phyloP scores from a whole-genome alignment of 2,329 filamentous ascomycete genomes.

The Ophiocordyceps camponoti-saundersi region DNA sequence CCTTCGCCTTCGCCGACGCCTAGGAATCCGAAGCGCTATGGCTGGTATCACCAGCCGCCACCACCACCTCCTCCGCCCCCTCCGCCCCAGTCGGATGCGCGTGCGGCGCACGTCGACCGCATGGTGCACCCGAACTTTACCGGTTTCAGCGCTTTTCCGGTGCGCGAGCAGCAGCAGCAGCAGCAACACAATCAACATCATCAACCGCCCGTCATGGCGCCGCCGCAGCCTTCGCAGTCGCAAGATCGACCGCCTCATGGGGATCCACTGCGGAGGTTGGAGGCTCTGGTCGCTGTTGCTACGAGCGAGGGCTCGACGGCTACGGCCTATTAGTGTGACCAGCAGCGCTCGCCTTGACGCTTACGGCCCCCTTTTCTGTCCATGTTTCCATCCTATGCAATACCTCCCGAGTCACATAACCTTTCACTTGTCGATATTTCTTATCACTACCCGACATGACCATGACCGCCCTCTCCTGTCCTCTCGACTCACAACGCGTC shows the following conservation, averaged over 20 bases:
- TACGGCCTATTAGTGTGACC: slow-evolving; percentile 20
- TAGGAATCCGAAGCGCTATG: slow-evolving; percentile 47
- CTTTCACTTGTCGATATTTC: too few species aligned
- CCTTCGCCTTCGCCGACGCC: slow-evolving; percentile 35
- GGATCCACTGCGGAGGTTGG: slow-evolving; percentile 20
- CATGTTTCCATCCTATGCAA: too few species aligned
- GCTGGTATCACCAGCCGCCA: slow-evolving; percentile 49
- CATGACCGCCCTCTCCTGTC: too few species aligned
- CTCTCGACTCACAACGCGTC: too few species aligned
- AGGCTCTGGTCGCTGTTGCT: slow-evolving; percentile 26
- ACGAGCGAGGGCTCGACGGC: slow-evolving; percentile 26
- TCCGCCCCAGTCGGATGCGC: slow-evolving; percentile 9
- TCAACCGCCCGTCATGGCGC: slow-evolving; percentile 13
- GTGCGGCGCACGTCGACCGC: slow-evolving; percentile 31
- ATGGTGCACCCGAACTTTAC: slow-evolving; percentile 41
- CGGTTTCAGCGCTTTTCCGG: slow-evolving; percentile 33
- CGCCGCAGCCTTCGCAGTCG: slow-evolving; percentile 7
- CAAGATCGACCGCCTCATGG: neutral
- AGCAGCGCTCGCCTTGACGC: neutral
- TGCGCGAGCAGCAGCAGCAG: slow-evolving; percentile 10
- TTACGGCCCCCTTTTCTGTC: too few species aligned
- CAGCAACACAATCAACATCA: neutral
- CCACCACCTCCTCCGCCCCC: slow-evolving; percentile 10
- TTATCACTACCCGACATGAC: too few species aligned
- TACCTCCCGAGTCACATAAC: too few species aligned